phyloP scores from a whole-genome alignment of 2,329 filamentous ascomycete genomes.

The Fusarium odoratissimum region DNA sequence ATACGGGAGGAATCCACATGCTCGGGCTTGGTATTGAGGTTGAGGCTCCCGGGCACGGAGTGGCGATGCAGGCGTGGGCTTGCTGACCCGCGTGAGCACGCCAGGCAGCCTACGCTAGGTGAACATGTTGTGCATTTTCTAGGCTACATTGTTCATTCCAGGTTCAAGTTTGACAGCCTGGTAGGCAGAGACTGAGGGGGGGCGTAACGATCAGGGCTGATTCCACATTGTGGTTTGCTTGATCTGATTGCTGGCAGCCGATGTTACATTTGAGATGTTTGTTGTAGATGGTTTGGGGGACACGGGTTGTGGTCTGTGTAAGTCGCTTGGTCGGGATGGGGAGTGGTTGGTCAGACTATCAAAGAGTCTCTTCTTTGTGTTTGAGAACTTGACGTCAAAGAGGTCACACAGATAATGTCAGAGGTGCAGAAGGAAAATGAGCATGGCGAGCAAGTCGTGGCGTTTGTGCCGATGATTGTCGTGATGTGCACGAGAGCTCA shows the following conservation, averaged over 20 bases:
- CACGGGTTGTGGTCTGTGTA: constrained; percentile 18
- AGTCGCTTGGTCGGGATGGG: constrained; percentile 20
- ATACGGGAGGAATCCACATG: constrained; percentile 27
- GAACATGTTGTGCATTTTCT: constrained; percentile 4
- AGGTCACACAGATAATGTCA: constrained; percentile 6
- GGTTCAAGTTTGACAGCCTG: constrained; percentile 11
- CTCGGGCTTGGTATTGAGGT: constrained; percentile 4
- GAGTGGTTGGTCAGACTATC: constrained; percentile 13
- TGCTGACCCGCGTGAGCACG: constrained; percentile 7
- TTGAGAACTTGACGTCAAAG: constrained; percentile 12
- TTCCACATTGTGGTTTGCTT: not conserved
- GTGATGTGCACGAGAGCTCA: constrained; percentile 5
- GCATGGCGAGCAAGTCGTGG: constrained; percentile 14
- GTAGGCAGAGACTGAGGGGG: not conserved
- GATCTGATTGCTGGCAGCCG: constrained; percentile 2
- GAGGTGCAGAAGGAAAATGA: not conserved
- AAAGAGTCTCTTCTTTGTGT: not conserved
- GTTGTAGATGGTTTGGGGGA: not conserved
- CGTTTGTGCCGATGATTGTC: constrained; percentile 11
- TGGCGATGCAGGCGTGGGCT: constrained; percentile 22
- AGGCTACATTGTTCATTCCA: constrained; percentile 14
- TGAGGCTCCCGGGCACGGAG: constrained; percentile 21
- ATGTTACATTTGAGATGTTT: constrained; percentile 20
- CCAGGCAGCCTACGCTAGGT: constrained; percentile 15
- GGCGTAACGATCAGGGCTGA: constrained; percentile 11